Conservation (phyloP, 1,139 yeast species). For the Taphrina pruni region DNA sequence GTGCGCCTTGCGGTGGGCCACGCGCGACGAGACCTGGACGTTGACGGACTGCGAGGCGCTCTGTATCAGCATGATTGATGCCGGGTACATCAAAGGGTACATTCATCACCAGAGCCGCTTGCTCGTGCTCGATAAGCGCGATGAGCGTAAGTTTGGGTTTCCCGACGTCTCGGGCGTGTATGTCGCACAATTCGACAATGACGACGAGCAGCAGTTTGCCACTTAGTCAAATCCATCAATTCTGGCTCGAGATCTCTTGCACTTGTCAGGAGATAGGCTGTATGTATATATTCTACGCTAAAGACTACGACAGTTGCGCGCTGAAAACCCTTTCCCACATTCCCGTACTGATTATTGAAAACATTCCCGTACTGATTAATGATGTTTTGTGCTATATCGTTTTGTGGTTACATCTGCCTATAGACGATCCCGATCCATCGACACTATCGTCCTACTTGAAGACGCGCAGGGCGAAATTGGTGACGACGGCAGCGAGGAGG, state of each 20-base stretch:
- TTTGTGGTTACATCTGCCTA: too few species aligned
- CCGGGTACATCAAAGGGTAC: constrained; percentile 53
- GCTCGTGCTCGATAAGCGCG: constrained; percentile 41
- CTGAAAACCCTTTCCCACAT: too few species aligned
- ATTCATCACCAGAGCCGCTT: constrained; percentile 44
- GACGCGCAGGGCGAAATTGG: constrained; percentile 50
- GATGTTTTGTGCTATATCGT: too few species aligned
- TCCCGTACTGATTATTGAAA: not conserved
- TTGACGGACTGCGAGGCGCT: constrained; percentile 51
- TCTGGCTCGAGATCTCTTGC: too few species aligned
- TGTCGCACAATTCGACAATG: constrained; percentile 23
- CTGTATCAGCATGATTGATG: constrained; percentile 52
- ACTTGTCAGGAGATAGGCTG: not conserved
- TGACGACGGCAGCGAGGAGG: constrained; percentile 57
- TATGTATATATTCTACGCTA: not conserved
- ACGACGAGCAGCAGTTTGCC: constrained; percentile 18
- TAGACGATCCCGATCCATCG: too few species aligned
- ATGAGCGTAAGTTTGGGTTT: constrained; percentile 36
- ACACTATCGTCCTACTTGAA: constrained; percentile 11
- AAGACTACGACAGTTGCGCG: constrained; percentile 1
- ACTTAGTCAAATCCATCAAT: too few species aligned
- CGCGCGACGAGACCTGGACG: constrained; percentile 44
- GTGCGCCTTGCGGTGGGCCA: constrained; percentile 45
- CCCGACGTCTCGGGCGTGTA: constrained; percentile 22
- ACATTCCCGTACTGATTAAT: too few species aligned